Percentiles rank a stretch among this genome's conserved stretches.
Conservation (phyloP, 2,329 filamentous ascomycete species). For the Fusarium gaditjirri region DNA sequence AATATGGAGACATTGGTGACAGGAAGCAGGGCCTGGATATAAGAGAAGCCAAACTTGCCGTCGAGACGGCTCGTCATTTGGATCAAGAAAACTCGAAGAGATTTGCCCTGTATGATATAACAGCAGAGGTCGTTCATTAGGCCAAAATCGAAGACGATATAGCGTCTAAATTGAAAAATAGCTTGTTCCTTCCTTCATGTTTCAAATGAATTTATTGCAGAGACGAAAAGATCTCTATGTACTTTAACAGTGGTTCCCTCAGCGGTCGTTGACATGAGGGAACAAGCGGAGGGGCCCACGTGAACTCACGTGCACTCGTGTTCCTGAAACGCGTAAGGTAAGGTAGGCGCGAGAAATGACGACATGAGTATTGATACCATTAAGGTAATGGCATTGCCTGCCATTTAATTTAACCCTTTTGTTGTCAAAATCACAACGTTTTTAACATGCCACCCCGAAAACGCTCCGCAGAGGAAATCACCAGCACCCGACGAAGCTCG, state of each 20-base stretch:
- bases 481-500: conserved; percentile 58
- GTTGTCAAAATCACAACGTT: background rate
- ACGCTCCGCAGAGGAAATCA: conserved; percentile 47
- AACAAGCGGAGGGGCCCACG: background rate
- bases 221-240: background rate
- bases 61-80: background rate
- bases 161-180: background rate
- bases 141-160: background rate
- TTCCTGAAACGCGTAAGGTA: conserved; percentile 28
- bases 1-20: background rate
- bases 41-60: background rate
- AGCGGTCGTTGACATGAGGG: background rate
- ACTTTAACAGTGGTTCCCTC: background rate
- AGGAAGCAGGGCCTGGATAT: background rate
- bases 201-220: background rate
- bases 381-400: background rate
- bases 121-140: background rate
- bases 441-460: conserved; percentile 54
- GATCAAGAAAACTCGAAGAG: background rate
- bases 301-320: conserved; percentile 45
- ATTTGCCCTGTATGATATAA: conserved; percentile 3
- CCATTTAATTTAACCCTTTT: background rate
- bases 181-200: background rate
- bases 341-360: conserved; percentile 42
- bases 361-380: conserved; percentile 20